Base-by-base conservation (phyloP, 1,284 basidiomycete species). In the Clitocybe nebularis region DNA sequence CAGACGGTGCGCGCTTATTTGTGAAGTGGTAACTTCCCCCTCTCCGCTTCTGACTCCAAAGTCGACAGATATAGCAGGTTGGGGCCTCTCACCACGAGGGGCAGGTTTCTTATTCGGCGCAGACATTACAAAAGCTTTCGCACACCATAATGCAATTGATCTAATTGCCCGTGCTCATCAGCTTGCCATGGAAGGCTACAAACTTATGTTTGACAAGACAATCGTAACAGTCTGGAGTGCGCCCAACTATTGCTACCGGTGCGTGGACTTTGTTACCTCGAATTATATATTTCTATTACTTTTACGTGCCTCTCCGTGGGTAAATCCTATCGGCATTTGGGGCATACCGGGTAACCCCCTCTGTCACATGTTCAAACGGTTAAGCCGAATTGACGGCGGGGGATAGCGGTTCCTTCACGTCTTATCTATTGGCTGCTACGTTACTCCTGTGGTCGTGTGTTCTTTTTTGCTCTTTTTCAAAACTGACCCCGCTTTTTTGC, bases 201-300 rank as follows among this genome's bases (percentile, higher is more conserved):
- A 98, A 67, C 77, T 95, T 61, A 97, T 98, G 93, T 97, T 97
- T 56, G 93, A 98, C 61, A 75, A 81, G 46, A 86, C 84, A 26
- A 95, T 99, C 53, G 96, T 99, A 7, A 99, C 96, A 1, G 94
- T 99, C 14, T 99, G 95, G 94, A 93, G 89, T 56, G 96, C 94
- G 1, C 95, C 94, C 2, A 99, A 98, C 64, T 99, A 99, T 61
- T 99, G 95, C 66, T 98, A 99, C 66, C 74, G 93, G 85, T 93
- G 50, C 44, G 81, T 72, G 10, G 8, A 9, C 33, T 9, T 35
- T n/a, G 11, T 19, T 21, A 7, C 44, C 30, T n/a, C n/a, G n/a
- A n/a, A n/a, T n/a, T n/a, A n/a, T n/a, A n/a, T n/a, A n/a, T n/a
- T n/a, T n/a, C n/a, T n/a, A n/a, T n/a, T n/a, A n/a, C n/a, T n/a